phyloP scores from a whole-genome alignment of 2,329 filamentous ascomycete species.

The Phaeoacremonium minimum region DNA sequence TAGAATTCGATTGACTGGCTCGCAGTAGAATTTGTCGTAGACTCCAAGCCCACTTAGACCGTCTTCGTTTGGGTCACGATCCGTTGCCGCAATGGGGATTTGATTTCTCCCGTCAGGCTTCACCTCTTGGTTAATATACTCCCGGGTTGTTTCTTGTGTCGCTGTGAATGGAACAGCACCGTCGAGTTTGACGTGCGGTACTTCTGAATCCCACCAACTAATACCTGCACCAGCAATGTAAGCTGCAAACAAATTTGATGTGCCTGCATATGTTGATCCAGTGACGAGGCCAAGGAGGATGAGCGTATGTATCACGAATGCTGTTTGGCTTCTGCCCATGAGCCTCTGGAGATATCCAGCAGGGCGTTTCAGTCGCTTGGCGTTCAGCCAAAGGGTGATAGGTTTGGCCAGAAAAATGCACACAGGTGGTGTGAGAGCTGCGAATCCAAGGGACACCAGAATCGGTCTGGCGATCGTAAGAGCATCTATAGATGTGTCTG shows the following conservation, averaged over 20 bases:
- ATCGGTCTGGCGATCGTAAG: constrained; percentile 38
- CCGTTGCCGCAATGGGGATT: too few relatives aligned
- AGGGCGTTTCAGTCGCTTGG: constrained; percentile 16
- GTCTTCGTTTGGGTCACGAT: too few relatives aligned
- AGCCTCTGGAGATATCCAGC: constrained; percentile 15
- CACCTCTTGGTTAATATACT: too few relatives aligned
- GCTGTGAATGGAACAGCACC: too few relatives aligned
- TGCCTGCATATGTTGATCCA: constrained; percentile 54
- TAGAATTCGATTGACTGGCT: constrained; percentile 44
- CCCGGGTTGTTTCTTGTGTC: too few relatives aligned
- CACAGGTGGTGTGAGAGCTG: constrained; percentile 35
- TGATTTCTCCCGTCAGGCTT: too few relatives aligned
- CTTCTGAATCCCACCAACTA: constrained; percentile 53
- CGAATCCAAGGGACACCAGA: constrained; percentile 46
- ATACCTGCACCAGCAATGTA: constrained; percentile 57
- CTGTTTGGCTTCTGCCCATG: constrained; percentile 24
- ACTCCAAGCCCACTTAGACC: constrained; percentile 14
- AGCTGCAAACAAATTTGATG: constrained; percentile 58
- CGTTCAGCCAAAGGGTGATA: constrained; percentile 26
- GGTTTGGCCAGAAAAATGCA: constrained; percentile 43
- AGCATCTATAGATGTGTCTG: constrained; percentile 17
- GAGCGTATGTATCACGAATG: constrained; percentile 40
- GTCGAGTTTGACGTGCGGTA: constrained; percentile 16
- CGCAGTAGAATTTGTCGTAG: constrained; percentile 34
- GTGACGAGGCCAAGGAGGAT: constrained; percentile 45